Conservation (phyloP, 2,329 filamentous ascomycete genomes). For the Zalaria sp. region DNA sequence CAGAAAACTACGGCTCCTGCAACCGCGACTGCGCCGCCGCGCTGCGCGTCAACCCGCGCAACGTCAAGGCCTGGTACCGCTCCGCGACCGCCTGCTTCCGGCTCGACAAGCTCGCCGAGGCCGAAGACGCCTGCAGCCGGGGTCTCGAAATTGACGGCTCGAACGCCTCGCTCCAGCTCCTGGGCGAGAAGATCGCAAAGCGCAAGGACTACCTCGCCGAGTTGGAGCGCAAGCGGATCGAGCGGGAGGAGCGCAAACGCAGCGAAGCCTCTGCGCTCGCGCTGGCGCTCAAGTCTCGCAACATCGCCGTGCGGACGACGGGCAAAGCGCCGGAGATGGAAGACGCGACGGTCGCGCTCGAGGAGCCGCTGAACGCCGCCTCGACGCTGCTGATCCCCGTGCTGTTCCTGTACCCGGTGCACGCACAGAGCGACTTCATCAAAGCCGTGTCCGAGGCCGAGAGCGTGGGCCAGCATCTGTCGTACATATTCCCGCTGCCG, state of each 20-base stretch:
- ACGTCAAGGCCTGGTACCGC: conserved; percentile 86
- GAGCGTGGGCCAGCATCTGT: conserved; percentile 60
- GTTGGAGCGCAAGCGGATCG: conserved; percentile 40
- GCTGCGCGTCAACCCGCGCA: conserved; percentile 62
- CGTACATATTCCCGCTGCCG: conserved; percentile 73
- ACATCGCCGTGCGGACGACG: conserved; percentile 54
- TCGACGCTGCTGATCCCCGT: conserved; percentile 64
- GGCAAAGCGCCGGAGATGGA: conserved; percentile 71
- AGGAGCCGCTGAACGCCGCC: conserved; percentile 57
- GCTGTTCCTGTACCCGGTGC: conserved; percentile 71
- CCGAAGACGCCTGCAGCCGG: conserved; percentile 60
- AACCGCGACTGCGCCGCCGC: conserved; percentile 73
- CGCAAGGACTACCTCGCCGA: conserved; percentile 43
- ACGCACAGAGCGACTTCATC: conserved; percentile 77
- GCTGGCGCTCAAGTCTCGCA: conserved; percentile 48
- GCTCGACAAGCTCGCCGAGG: conserved; percentile 65
- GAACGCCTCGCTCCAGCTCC: conserved; percentile 51
- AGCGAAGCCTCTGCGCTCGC: conserved; percentile 40
- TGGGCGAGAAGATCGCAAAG: conserved; percentile 49
- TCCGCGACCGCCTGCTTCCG: conserved; percentile 64
- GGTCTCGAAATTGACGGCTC: conserved; percentile 58
- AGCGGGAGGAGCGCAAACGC: conserved; percentile 40
- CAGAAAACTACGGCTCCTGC: conserved; percentile 74
- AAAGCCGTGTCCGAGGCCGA: conserved; percentile 74
- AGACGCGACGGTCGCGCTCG: conserved; percentile 59